Evolutionary conservation across 2,329 filamentous ascomycete genomes (phyloP).

Genomic region (Cladosporium oxysporum): DNA sequence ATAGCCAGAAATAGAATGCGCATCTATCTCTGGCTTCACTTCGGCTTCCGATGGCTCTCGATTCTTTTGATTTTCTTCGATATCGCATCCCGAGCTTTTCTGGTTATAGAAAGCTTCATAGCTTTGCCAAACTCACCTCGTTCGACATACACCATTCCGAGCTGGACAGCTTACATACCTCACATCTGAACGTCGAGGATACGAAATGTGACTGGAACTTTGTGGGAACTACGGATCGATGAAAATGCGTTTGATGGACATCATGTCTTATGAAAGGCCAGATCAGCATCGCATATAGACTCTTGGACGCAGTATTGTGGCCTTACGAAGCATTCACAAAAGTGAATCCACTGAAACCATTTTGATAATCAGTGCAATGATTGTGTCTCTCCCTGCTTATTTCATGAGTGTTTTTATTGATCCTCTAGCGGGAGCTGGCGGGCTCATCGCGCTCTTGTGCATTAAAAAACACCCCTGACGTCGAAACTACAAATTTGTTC

Average conservation of each 20-base stretch:
- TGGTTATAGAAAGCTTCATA: conserved; percentile 26
- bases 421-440: no score
- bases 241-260: not conserved
- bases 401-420: no score
- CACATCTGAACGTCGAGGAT: conserved; percentile 11
- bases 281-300: not conserved
- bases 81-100: conserved; percentile 15
- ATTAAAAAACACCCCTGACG: no score
- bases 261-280: not conserved
- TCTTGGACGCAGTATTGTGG: not conserved
- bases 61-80: not conserved
- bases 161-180: conserved; percentile 23
- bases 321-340: not conserved
- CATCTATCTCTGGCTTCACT: not conserved
- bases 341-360: no score
- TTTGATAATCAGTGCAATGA: no score
- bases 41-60: not conserved
- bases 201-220: not conserved
- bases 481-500: no score
- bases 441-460: no score
- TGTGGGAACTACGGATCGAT: not conserved
- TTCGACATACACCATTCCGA: conserved; percentile 17
- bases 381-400: no score
- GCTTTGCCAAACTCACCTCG: conserved; percentile 21
- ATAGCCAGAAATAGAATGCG: no score